phyloP scores from a whole-genome alignment of 192 early-diverging fungal genomes.

The Coemansia sp. region DNA sequence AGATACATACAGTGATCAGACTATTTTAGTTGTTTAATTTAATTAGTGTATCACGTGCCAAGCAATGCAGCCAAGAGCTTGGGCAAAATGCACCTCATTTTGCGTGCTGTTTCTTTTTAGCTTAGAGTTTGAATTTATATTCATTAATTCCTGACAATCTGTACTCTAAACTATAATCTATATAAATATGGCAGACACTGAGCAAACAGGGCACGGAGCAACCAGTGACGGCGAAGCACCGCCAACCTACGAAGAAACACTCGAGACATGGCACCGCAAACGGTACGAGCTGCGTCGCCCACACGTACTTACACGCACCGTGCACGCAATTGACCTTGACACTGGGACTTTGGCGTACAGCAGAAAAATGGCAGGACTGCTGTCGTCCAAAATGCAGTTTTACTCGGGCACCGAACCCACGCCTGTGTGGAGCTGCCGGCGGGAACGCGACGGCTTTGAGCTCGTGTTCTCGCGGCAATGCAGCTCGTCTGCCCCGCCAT shows the following conservation, averaged over 20 bases:
- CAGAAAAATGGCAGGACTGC: slow-evolving; percentile 14
- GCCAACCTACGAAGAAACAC: slow-evolving; percentile 47
- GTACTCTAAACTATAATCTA: no score
- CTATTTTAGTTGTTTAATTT: no score
- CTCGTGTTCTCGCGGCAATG: slow-evolving; percentile 32
- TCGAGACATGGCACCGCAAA: slow-evolving; percentile 25
- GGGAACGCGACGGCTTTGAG: slow-evolving; percentile 27
- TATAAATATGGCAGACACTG: neutral
- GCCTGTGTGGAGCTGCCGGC: slow-evolving; percentile 28
- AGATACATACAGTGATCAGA: no score
- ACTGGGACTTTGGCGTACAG: neutral
- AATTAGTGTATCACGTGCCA: no score
- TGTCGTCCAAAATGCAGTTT: slow-evolving; percentile 11
- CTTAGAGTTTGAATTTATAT: no score
- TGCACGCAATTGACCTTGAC: slow-evolving; percentile 27
- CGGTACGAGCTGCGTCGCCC: slow-evolving; percentile 27
- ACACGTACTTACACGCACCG: slow-evolving; percentile 23
- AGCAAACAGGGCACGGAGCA: neutral
- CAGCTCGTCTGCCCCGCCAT: neutral
- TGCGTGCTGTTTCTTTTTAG: no score
- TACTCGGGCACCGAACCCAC: neutral
- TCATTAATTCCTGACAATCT: no score
- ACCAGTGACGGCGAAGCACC: slow-evolving; percentile 17
- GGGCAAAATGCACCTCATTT: no score
- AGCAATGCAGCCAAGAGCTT: no score